These are phyloP conservation scores for Schoenoplectus tabernaemontani DNA, from an alignment of 202 grass and related monocot genomes.

Conservation along the genomic window DNA sequence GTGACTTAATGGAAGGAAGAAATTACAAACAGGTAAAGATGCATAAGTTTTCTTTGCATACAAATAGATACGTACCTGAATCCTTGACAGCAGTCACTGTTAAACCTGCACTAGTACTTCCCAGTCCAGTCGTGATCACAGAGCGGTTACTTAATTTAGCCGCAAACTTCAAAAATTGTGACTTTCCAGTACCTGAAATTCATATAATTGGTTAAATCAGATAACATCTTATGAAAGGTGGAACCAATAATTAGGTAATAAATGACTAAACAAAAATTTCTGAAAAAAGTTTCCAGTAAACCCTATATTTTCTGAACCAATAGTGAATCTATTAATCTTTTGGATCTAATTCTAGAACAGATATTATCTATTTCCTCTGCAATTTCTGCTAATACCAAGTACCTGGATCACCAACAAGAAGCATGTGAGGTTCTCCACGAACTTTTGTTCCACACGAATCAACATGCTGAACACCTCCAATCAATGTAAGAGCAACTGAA, in stretches of 20 bases:
- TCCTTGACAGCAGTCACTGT: constrained; percentile 95
- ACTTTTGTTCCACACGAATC: constrained; percentile 82
- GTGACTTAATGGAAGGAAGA: background rate
- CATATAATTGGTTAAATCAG: background rate
- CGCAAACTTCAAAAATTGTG: constrained; percentile 95
- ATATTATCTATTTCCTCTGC: background rate
- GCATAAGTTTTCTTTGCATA: background rate
- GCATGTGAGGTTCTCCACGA: constrained; percentile 93
- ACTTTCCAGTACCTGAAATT: constrained; percentile 83
- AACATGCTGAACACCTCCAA: constrained; percentile 89
- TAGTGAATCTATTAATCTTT: background rate
- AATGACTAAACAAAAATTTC: background rate
- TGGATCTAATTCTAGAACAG: background rate
- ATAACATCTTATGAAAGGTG: background rate
- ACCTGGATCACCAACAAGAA: constrained; percentile 99
- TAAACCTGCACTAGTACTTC: constrained; percentile 93
- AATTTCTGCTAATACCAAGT: constrained; percentile 4
- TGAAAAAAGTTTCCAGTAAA: background rate
- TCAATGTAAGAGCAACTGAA: constrained; percentile 92
- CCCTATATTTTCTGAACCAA: background rate
- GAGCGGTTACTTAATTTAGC: constrained; percentile 90
- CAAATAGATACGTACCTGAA: constrained; percentile 56
- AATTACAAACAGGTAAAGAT: constrained; percentile 25
- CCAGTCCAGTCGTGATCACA: constrained; percentile 80
- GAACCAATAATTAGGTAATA: background rate